These are phyloP conservation scores for Sambucus nigra DNA, from an alignment of 129 eudicot genomes.

Conservation along the genomic window DNA sequence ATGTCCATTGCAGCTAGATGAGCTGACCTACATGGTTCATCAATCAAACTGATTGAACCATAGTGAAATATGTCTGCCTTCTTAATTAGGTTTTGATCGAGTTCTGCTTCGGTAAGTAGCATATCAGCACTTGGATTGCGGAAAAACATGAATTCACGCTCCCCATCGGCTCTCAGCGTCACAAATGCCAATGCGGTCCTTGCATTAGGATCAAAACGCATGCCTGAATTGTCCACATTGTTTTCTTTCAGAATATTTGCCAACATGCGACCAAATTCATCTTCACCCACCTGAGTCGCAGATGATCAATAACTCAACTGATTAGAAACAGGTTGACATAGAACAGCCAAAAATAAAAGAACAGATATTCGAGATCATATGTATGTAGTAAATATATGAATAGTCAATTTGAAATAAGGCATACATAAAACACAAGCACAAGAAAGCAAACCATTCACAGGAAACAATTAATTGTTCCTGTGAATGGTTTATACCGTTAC, in stretches of 20 bases:
- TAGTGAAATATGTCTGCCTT: constrained; percentile 39
- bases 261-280: constrained; percentile 47
- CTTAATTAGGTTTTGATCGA: constrained; percentile 30
- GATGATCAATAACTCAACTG: no score
- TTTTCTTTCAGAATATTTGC: constrained; percentile 34
- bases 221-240: constrained; percentile 32
- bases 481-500: no score
- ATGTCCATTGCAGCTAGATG: constrained; percentile 42
- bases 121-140: constrained; percentile 56
- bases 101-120: constrained; percentile 36
- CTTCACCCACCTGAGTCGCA: constrained; percentile 31
- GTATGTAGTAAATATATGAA: no score
- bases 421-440: no score
- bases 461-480: no score
- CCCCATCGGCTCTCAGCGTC: constrained; percentile 34
- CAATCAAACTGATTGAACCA: constrained; percentile 45
- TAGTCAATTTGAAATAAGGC: no score
- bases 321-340: no score
- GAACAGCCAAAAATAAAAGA: background rate
- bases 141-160: constrained; percentile 46
- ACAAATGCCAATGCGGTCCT: constrained; percentile 52
- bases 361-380: no score
- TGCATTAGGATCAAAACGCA: constrained; percentile 35
- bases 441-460: no score
- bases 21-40: constrained; percentile 46